Evolutionary conservation across 768 basidiomycete genomes (phyloP).

Genomic region (Russula brevipes): DNA sequence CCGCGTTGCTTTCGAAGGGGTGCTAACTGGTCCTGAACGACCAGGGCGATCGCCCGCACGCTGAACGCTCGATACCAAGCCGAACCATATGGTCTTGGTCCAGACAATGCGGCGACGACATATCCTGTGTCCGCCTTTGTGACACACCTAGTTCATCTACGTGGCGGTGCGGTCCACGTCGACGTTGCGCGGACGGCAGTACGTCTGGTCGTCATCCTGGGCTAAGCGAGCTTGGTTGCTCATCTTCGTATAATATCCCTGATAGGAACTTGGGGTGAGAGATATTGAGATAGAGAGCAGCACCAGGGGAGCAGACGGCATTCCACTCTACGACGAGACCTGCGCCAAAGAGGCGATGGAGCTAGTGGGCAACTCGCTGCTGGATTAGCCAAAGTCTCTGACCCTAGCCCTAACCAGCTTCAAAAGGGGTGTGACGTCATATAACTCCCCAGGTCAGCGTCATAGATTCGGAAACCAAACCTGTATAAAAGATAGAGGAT

Average conservation of each 20-base stretch:
- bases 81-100: slow-evolving; percentile 47
- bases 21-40: slow-evolving; percentile 10
- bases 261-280: slow-evolving; percentile 53
- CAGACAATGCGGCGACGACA: slow-evolving; percentile 47
- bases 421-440: slow-evolving; percentile 9
- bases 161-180: slow-evolving; percentile 55
- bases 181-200: slow-evolving; percentile 61
- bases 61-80: slow-evolving; percentile 57
- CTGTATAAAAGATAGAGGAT: not conserved
- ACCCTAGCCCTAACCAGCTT: too few species aligned
- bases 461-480: not conserved
- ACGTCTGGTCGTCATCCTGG: slow-evolving; percentile 29
- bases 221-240: not conserved
- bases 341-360: slow-evolving; percentile 43
- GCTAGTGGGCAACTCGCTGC: not conserved
- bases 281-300: slow-evolving; percentile 46
- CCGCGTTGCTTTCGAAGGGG: slow-evolving; percentile 1
- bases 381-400: too few species aligned
- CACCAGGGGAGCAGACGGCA: slow-evolving; percentile 28
- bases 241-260: not conserved
- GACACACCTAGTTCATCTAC: slow-evolving; percentile 78
- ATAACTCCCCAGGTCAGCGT: not conserved
- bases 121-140: slow-evolving; percentile 78
- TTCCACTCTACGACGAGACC: slow-evolving; percentile 42
- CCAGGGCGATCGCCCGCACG: slow-evolving; percentile 62